Conservation (phyloP, 192 early-diverging fungal species). For the Podila epicladia region DNA sequence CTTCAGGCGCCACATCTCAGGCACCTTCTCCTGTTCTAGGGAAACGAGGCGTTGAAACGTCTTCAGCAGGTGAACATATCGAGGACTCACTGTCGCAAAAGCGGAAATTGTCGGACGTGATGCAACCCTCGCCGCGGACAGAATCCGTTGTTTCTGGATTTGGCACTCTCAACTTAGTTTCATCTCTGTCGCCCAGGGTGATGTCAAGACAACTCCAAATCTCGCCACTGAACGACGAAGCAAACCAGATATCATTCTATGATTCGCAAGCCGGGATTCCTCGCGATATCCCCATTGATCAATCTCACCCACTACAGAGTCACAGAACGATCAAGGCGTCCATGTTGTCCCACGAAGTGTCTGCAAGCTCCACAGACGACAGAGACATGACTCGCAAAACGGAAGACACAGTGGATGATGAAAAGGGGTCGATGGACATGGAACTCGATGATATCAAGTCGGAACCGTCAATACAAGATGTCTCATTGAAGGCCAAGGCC, state of each 20-base stretch:
- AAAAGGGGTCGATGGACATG: background rate
- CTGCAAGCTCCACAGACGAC: background rate
- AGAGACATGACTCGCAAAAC: background rate
- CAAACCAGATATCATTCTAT: background rate
- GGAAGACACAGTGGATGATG: background rate
- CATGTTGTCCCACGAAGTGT: background rate
- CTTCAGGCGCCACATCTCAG: background rate
- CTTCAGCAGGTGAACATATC: background rate
- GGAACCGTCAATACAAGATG: too few relatives aligned
- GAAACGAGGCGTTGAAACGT: slow-evolving; percentile 20
- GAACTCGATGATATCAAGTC: too few relatives aligned
- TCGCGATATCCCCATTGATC: background rate
- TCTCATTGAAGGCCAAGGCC: too few relatives aligned
- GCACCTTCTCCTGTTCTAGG: slow-evolving; percentile 29
- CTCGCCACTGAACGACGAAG: background rate
- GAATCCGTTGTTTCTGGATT: slow-evolving; percentile 16
- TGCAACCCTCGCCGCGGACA: slow-evolving; percentile 13
- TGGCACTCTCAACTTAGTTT: slow-evolving; percentile 1
- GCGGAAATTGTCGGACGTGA: slow-evolving; percentile 35
- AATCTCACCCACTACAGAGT: background rate
- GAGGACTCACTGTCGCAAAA: slow-evolving; percentile 25
- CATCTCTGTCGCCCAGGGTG: slow-evolving; percentile 9
- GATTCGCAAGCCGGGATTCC: background rate
- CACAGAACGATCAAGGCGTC: background rate
- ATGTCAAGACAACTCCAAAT: slow-evolving; percentile 1